Percentiles rank a stretch among this genome's conserved stretches.
Conservation (phyloP, 129 eudicot species). For the Scalesia atractyloides region DNA sequence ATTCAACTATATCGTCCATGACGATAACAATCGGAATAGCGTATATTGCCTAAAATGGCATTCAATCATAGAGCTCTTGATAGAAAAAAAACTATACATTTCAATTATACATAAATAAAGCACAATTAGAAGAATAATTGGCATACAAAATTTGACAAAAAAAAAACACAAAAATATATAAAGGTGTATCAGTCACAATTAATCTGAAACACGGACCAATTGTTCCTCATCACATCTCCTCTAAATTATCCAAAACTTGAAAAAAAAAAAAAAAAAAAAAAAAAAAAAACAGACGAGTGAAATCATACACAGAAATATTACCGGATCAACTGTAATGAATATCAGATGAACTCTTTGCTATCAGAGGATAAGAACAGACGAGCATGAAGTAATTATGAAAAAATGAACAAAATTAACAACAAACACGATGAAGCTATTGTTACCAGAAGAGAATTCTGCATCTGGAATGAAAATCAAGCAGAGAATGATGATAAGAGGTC, state of each 20-base stretch:
- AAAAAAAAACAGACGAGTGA: no score
- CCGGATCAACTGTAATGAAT: no score
- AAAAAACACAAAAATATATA: conserved; percentile 65
- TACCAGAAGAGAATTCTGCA: no score
- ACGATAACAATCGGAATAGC: conserved; percentile 60
- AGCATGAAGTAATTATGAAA: no score
- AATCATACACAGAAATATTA: no score
- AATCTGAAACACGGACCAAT: conserved; percentile 96
- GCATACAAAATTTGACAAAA: no score
- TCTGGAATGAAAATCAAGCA: no score
- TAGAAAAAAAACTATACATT: background rate
- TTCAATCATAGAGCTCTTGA: conserved; percentile 54
- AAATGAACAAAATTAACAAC: no score
- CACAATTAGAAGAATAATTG: background rate
- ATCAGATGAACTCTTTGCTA: no score
- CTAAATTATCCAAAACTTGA: background rate
- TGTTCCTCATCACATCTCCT: conserved; percentile 62
- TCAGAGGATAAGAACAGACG: no score
- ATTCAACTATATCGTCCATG: conserved; percentile 24
- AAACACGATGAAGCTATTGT: no score
- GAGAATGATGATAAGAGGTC: no score
- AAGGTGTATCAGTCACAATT: conserved; percentile 53
- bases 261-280: background rate
- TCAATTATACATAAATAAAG: background rate
- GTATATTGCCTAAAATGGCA: conserved; percentile 69